phyloP scores from a whole-genome alignment of 495 filamentous ascomycete genomes.

The Hamigera avellanea region DNA sequence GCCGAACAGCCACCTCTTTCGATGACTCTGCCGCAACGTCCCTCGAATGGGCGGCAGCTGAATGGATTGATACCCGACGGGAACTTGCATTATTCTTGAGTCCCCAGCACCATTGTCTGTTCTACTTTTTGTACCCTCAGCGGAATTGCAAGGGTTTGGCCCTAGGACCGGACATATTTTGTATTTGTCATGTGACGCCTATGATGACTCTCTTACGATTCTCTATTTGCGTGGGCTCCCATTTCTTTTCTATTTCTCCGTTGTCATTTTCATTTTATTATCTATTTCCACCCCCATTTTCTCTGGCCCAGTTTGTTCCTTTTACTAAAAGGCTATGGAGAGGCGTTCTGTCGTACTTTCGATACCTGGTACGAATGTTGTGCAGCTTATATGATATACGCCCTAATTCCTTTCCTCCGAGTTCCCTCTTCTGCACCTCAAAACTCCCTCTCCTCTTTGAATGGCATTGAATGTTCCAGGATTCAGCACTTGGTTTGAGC shows the following conservation, averaged over 20 bases:
- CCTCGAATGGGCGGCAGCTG: neutral
- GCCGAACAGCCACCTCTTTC: neutral
- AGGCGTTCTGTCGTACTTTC: slow-evolving; percentile 17
- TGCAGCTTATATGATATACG: too few relatives aligned
- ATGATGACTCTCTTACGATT: slow-evolving; percentile 3
- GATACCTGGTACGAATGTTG: slow-evolving; percentile 6
- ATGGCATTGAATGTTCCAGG: too few relatives aligned
- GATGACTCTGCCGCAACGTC: too few relatives aligned
- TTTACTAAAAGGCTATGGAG: slow-evolving; percentile 17
- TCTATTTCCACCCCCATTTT: slow-evolving; percentile 2
- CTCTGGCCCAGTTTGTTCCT: slow-evolving; percentile 5
- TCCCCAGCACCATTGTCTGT: neutral
- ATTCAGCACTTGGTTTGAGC: too few relatives aligned
- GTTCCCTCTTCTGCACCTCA: too few relatives aligned
- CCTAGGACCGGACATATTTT: neutral
- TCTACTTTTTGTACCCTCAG: neutral
- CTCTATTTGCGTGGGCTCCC: slow-evolving; percentile 1
- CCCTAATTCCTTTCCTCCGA: too few relatives aligned
- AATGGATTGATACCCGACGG: neutral
- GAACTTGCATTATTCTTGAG: neutral
- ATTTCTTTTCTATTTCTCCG: slow-evolving; percentile 2
- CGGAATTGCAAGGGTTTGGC: too few relatives aligned
- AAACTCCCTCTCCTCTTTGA: too few relatives aligned
- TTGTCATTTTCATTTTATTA: slow-evolving; percentile 4
- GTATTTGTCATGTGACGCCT: slow-evolving; percentile 4